Conservation (phyloP, 345 rosid genomes). For the Cochlearia excelsa region DNA sequence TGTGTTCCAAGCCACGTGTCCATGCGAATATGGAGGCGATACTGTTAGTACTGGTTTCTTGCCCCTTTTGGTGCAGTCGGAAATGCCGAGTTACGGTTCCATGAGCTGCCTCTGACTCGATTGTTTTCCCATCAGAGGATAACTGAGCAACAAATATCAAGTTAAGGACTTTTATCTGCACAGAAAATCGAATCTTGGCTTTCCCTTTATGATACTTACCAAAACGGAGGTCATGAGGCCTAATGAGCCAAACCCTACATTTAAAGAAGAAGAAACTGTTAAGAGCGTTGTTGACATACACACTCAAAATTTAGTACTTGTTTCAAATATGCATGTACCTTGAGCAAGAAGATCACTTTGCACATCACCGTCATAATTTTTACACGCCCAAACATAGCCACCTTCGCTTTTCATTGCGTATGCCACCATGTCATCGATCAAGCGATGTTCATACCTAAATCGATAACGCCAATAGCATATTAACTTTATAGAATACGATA, state of each 20-base stretch:
- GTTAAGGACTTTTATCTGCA: conserved; percentile 9
- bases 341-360: conserved; percentile 98
- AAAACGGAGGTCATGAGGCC: conserved; percentile 95
- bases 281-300: conserved; percentile 12
- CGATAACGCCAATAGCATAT: conserved; percentile 1
- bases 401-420: conserved; percentile 94
- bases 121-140: conserved; percentile 89
- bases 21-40: conserved; percentile 97
- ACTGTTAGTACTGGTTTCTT: conserved; percentile 97
- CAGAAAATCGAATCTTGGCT: not conserved
- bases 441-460: conserved; percentile 93
- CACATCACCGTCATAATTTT: conserved; percentile 98
- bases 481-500: not conserved
- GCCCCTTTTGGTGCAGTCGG: conserved; percentile 84
- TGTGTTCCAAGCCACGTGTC: conserved; percentile 89
- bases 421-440: conserved; percentile 99
- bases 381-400: conserved; percentile 99
- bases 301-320: not conserved
- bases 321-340: conserved; percentile 46
- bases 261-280: conserved; percentile 5
- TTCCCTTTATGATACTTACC: conserved; percentile 47
- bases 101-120: conserved; percentile 98
- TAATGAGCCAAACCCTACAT: conserved; percentile 92
- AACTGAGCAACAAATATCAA: conserved; percentile 47
- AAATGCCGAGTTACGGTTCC: conserved; percentile 97